Evolutionary conservation across 495 filamentous ascomycete genomes (phyloP).

Genomic region (Penicillium malachiteum): DNA sequence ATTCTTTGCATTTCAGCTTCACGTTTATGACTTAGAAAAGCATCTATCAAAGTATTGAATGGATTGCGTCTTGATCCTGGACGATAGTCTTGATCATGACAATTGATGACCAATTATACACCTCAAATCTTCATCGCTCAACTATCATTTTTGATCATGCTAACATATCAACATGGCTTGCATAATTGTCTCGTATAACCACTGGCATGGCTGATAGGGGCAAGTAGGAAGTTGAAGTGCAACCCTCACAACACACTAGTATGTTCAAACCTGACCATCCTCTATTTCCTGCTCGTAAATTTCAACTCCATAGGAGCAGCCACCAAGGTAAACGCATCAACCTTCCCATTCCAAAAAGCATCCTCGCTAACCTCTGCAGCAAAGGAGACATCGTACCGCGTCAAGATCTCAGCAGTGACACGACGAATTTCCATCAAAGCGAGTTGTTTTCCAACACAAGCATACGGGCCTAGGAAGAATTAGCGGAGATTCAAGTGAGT

Average conservation of each 20-base stretch:
- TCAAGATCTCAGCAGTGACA: slow-evolving; percentile 31
- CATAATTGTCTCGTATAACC: no score
- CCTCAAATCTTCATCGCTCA: no score
- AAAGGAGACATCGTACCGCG: slow-evolving; percentile 23
- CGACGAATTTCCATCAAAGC: slow-evolving; percentile 49
- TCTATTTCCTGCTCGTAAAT: neutral
- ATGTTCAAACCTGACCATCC: no score
- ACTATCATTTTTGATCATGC: no score
- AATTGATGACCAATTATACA: no score
- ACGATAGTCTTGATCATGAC: no score
- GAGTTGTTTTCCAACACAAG: slow-evolving; percentile 53
- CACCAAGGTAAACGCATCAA: slow-evolving; percentile 4
- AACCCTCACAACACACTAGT: no score
- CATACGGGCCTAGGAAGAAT: slow-evolving; percentile 31
- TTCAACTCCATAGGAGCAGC: neutral
- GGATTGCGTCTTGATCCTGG: no score
- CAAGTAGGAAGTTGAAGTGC: no score
- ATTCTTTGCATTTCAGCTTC: neutral
- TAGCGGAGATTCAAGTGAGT: neutral
- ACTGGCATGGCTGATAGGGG: no score
- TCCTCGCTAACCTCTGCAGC: neutral
- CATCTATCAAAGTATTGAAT: neutral
- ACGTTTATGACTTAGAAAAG: neutral
- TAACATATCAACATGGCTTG: no score
- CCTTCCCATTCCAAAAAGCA: neutral